Percentiles rank a stretch among this genome's conserved stretches.
Evolutionary conservation across 108 stramenopile genomes (phyloP).

Genomic region (Mayamaea pseudoterrestris): DNA sequence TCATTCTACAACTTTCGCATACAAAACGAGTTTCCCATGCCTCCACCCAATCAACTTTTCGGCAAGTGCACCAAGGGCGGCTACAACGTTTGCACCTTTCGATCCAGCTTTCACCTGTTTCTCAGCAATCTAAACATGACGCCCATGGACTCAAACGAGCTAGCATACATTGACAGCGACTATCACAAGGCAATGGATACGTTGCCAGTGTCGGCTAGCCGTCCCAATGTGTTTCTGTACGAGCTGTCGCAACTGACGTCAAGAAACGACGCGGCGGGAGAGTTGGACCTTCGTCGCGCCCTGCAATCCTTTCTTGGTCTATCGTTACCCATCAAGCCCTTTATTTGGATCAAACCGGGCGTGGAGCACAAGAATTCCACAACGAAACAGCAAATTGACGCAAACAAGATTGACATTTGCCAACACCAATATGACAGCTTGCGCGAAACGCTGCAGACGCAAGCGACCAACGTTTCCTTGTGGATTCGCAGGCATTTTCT

Average conservation of each 20-base stretch:
- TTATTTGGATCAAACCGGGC: conserved; percentile 25
- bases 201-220: background rate
- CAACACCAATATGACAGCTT: conserved; percentile 14
- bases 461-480: conserved; percentile 15
- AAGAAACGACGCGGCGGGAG: conserved; percentile 1
- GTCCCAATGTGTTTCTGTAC: conserved; percentile 23
- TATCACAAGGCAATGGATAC: conserved; percentile 4
- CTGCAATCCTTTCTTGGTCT: conserved; percentile 29
- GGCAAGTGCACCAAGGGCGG: conserved; percentile 15
- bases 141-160: background rate
- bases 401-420: conserved; percentile 37
- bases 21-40: conserved; percentile 33
- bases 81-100: conserved; percentile 44
- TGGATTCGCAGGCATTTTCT: conserved; percentile 45
- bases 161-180: background rate
- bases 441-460: conserved; percentile 20
- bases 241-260: conserved; percentile 25
- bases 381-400: background rate
- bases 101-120: conserved; percentile 53
- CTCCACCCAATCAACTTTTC: conserved; percentile 19
- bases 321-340: conserved; percentile 8
- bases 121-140: conserved; percentile 27
- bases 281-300: conserved; percentile 14
- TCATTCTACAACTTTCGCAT: conserved; percentile 69
- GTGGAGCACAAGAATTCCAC: conserved; percentile 7